phyloP scores from a whole-genome alignment of 176 grass and related monocot genomes.

The Triticum turgidum region DNA sequence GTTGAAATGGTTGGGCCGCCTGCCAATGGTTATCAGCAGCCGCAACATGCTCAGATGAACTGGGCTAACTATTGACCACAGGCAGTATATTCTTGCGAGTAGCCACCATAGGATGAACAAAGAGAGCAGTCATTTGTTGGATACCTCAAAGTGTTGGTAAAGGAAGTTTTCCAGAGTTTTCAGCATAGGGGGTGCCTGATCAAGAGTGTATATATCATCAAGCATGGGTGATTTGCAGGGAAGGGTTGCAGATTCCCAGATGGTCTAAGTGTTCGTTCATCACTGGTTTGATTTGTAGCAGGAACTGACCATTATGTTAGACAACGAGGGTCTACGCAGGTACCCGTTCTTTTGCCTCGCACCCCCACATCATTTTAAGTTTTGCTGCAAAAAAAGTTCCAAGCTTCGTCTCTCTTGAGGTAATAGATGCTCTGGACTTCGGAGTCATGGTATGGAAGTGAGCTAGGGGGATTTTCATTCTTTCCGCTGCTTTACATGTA shows the following conservation, averaged over 20 bases:
- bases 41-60: slow-evolving; percentile 65
- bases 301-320: slow-evolving; percentile 63
- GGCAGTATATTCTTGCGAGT: slow-evolving; percentile 23
- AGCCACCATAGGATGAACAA: slow-evolving; percentile 27
- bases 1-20: slow-evolving; percentile 67
- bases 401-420: slow-evolving; percentile 31
- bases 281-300: slow-evolving; percentile 48
- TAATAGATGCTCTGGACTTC: slow-evolving; percentile 34
- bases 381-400: slow-evolving; percentile 29
- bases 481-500: slow-evolving; percentile 56
- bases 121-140: slow-evolving; percentile 30
- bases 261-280: slow-evolving; percentile 26
- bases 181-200: slow-evolving; percentile 37
- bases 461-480: slow-evolving; percentile 47
- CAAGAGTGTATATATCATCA: slow-evolving; percentile 68
- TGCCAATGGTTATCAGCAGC: slow-evolving; percentile 56
- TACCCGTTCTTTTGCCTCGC: slow-evolving; percentile 33
- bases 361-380: slow-evolving; percentile 18
- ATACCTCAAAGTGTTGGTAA: slow-evolving; percentile 19
- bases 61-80: slow-evolving; percentile 80
- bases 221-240: slow-evolving; percentile 49
- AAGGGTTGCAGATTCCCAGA: slow-evolving; percentile 40
- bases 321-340: slow-evolving; percentile 38
- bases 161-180: slow-evolving; percentile 37
- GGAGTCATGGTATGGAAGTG: slow-evolving; percentile 34